These are phyloP conservation scores for Metschnikowia chrysomelidarum DNA, from an alignment of 805 yeast genomes.

Conservation along the genomic window DNA sequence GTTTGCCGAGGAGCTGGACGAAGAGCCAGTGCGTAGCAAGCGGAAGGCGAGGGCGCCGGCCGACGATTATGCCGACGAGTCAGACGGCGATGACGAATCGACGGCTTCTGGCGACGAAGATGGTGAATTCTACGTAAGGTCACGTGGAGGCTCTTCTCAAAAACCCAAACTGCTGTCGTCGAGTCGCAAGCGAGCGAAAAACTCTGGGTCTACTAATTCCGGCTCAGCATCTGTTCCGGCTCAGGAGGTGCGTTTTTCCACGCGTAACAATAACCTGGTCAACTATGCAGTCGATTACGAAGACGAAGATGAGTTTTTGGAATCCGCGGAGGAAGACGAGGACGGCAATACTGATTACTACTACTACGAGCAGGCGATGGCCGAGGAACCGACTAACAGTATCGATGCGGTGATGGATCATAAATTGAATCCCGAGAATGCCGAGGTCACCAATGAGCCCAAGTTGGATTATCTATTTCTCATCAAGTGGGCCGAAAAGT, in stretches of 20 bases:
- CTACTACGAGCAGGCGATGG: conserved; percentile 32
- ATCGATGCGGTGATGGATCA: conserved; percentile 44
- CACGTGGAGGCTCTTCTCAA: conserved; percentile 15
- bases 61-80: conserved; percentile 19
- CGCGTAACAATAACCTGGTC: conserved; percentile 65
- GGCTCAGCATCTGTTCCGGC: conserved; percentile 18
- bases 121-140: conserved; percentile 16
- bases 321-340: conserved; percentile 37
- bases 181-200: conserved; percentile 5
- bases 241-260: conserved; percentile 68
- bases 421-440: conserved; percentile 33
- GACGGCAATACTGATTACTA: conserved; percentile 34
- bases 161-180: conserved; percentile 14
- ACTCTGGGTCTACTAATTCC: not conserved
- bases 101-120: conserved; percentile 21
- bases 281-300: conserved; percentile 76
- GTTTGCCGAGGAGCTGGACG: conserved; percentile 36
- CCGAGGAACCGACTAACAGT: conserved; percentile 32
- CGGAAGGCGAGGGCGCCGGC: conserved; percentile 10
- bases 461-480: conserved; percentile 56
- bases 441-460: conserved; percentile 48
- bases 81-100: conserved; percentile 16
- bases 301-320: conserved; percentile 52
- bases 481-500: conserved; percentile 83
- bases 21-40: conserved; percentile 21